phyloP scores from a whole-genome alignment of 2,329 filamentous ascomycete species.

The Aspergillus quadrilineatus region DNA sequence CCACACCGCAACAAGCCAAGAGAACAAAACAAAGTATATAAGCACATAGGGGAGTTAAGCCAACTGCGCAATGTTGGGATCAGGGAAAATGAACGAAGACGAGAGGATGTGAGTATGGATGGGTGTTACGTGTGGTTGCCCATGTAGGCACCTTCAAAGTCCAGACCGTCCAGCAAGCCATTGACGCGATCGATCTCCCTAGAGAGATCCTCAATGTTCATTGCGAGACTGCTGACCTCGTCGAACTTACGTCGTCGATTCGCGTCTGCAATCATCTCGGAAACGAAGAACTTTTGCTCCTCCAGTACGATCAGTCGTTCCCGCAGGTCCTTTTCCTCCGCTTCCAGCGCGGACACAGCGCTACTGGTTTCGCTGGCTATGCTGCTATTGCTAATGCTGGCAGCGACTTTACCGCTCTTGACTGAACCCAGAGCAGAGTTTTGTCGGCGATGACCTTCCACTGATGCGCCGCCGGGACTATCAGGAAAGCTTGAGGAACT shows the following conservation, averaged over 20 bases:
- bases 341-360: conserved; percentile 67
- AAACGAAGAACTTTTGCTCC: conserved; percentile 87
- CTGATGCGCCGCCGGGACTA: conserved; percentile 22
- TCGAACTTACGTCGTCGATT: conserved; percentile 77
- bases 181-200: conserved; percentile 70
- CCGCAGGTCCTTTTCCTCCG: conserved; percentile 77
- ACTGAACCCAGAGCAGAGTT: conserved; percentile 57
- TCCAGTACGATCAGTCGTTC: conserved; percentile 81
- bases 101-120: neutral
- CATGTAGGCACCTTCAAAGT: conserved; percentile 57
- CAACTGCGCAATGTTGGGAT: neutral
- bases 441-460: conserved; percentile 30
- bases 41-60: neutral
- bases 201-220: conserved; percentile 79
- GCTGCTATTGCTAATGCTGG: conserved; percentile 52
- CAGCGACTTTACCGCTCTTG: conserved; percentile 54
- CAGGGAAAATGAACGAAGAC: neutral
- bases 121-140: conserved; percentile 14
- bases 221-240: conserved; percentile 74
- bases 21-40: neutral
- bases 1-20: neutral
- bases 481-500: conserved; percentile 26
- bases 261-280: conserved; percentile 77
- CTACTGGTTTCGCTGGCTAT: conserved; percentile 55
- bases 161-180: conserved; percentile 65